Conservation (phyloP, 305 asterid genomes). For the Fraxinus angustifolia region DNA sequence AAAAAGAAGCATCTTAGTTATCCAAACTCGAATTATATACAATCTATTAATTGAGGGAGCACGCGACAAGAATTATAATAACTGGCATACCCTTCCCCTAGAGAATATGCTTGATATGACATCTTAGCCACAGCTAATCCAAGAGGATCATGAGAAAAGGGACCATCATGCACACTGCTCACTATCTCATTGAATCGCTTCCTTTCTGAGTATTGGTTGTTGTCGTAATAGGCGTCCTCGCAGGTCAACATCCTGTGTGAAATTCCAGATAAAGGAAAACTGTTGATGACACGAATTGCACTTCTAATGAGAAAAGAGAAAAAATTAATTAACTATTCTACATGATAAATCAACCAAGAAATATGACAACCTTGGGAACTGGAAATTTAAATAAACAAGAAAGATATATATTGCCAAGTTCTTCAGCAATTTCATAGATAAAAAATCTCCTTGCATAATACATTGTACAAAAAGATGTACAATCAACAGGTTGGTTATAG, state of each 20-base stretch:
- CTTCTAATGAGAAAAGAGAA: background rate
- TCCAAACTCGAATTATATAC: background rate
- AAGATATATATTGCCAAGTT: background rate
- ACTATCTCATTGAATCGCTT: conserved; percentile 32
- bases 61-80: background rate
- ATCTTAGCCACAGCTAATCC: conserved; percentile 86
- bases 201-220: conserved; percentile 37
- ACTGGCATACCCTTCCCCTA: conserved; percentile 88
- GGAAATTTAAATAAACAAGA: background rate
- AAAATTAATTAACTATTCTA: background rate
- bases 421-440: background rate
- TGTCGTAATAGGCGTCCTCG: conserved; percentile 80
- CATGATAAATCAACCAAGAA: background rate
- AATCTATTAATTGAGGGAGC: background rate
- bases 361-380: background rate
- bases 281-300: conserved; percentile 15
- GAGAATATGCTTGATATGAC: conserved; percentile 81
- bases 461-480: background rate
- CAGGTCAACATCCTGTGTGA: conserved; percentile 76
- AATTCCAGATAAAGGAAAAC: conserved; percentile 20
- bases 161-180: conserved; percentile 46
- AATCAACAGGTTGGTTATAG: background rate
- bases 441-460: background rate
- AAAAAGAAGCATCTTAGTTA: background rate
- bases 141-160: conserved; percentile 59